Evolutionary conservation across 2,329 filamentous ascomycete species (phyloP).

Genomic region (Colletotrichum sp.): DNA sequence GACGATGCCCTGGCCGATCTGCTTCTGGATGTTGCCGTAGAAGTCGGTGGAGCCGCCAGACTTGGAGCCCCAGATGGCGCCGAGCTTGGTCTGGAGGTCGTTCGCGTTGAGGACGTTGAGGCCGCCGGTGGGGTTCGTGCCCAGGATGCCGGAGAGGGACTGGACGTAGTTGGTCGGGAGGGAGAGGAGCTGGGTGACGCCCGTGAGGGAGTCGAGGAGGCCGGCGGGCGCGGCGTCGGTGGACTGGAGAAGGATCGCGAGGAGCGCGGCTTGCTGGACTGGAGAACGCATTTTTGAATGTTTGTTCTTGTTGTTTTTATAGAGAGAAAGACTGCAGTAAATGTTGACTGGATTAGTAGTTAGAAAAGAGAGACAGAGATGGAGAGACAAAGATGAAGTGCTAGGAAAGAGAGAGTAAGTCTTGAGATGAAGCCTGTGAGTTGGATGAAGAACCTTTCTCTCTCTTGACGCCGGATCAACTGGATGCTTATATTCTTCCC

Average conservation of each 20-base stretch:
- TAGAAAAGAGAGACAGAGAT: background rate
- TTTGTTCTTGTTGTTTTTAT: background rate
- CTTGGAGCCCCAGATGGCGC: conserved; percentile 3
- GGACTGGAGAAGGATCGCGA: background rate
- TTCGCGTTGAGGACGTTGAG: background rate
- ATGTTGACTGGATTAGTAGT: background rate
- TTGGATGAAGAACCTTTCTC: background rate
- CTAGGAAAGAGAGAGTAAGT: background rate
- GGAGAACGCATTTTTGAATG: background rate
- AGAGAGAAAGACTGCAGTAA: background rate
- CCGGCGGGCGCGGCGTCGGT: background rate
- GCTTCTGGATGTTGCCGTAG: conserved; percentile 4
- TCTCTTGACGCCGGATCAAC: background rate
- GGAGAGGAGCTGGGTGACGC: background rate
- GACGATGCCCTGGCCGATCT: background rate
- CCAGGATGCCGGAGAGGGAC: background rate
- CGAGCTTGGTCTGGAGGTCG: conserved; percentile 6
- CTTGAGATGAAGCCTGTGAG: background rate
- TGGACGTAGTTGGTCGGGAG: conserved; percentile 2
- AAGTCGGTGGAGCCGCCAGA: background rate
- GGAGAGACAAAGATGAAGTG: background rate
- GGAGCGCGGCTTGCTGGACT: background rate
- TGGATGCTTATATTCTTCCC: background rate
- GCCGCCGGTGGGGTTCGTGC: background rate
- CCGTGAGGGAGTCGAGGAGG: background rate